Conservation (phyloP, 1,284 basidiomycete genomes). For the Malassezia sp. region DNA sequence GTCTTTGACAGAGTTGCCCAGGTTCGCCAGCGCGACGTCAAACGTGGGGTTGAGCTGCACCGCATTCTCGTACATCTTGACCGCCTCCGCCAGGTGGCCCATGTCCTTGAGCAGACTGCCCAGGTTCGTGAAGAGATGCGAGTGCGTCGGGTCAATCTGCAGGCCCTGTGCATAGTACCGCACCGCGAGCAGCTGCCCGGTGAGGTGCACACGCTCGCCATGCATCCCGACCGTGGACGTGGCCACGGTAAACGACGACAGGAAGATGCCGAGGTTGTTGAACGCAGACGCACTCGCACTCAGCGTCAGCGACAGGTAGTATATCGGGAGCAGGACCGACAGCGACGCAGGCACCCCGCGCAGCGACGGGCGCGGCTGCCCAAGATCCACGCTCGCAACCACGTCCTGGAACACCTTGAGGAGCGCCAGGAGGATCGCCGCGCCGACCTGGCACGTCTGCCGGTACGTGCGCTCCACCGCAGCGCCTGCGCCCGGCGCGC, state of each 20-base stretch:
- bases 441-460: constrained; percentile 49
- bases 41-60: constrained; percentile 54
- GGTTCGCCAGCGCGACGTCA: constrained; percentile 56
- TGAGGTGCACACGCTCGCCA: constrained; percentile 41
- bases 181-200: constrained; percentile 50
- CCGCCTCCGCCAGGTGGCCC: constrained; percentile 52
- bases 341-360: constrained; percentile 50
- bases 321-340: constrained; percentile 53
- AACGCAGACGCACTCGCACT: constrained; percentile 54
- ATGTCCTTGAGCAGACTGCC: constrained; percentile 57
- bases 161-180: constrained; percentile 55
- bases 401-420: constrained; percentile 55
- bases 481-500: background rate
- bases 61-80: constrained; percentile 53
- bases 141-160: constrained; percentile 53
- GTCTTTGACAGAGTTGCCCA: constrained; percentile 53
- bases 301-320: constrained; percentile 55
- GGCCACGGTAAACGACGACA: constrained; percentile 50
- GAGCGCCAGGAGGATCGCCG: constrained; percentile 54
- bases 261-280: constrained; percentile 57
- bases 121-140: constrained; percentile 56
- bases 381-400: constrained; percentile 25
- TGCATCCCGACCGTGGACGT: constrained; percentile 31
- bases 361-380: constrained; percentile 27
- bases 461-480: constrained; percentile 38